Evolutionary conservation across 2,329 filamentous ascomycete genomes (phyloP).

Genomic region (Westerdykella sp.): DNA sequence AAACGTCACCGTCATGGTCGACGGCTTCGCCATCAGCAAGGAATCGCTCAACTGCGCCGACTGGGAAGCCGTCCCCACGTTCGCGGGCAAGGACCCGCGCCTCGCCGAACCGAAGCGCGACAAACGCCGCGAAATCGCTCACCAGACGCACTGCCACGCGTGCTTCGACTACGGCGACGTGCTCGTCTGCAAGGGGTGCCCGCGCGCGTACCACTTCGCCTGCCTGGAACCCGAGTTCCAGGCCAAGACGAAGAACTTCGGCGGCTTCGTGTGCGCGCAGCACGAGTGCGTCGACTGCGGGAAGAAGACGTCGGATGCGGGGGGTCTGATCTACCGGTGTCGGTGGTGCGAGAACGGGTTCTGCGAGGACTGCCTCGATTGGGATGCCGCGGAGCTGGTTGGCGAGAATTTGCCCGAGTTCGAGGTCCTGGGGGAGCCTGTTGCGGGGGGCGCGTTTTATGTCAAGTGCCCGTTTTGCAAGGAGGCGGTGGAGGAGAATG

Average conservation of each 20-base stretch:
- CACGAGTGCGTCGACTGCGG: slow-evolving; percentile 51
- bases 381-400: slow-evolving; percentile 45
- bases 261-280: slow-evolving; percentile 50
- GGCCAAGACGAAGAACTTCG: slow-evolving; percentile 39
- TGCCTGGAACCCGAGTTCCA: slow-evolving; percentile 44
- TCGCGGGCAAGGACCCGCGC: slow-evolving; percentile 50
- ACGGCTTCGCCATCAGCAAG: slow-evolving; percentile 52
- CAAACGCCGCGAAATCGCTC: slow-evolving; percentile 44
- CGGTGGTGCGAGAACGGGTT: slow-evolving; percentile 51
- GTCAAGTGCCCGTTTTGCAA: slow-evolving; percentile 46
- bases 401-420: slow-evolving; percentile 50
- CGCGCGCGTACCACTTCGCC: slow-evolving; percentile 48
- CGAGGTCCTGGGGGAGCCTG: slow-evolving; percentile 44
- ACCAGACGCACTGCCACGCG: slow-evolving; percentile 49
- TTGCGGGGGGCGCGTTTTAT: slow-evolving; percentile 45
- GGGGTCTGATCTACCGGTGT: slow-evolving; percentile 48
- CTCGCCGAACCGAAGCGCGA: slow-evolving; percentile 45
- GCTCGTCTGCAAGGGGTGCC: slow-evolving; percentile 47
- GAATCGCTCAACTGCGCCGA: slow-evolving; percentile 48
- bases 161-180: slow-evolving; percentile 44
- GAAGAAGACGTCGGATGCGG: slow-evolving; percentile 46
- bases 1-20: slow-evolving; percentile 52
- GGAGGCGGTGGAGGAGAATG: slow-evolving; percentile 10
- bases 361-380: slow-evolving; percentile 56
- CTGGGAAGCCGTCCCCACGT: slow-evolving; percentile 54